phyloP scores from a whole-genome alignment of 73 alveolate genomes.

The Stentor coeruleus region DNA sequence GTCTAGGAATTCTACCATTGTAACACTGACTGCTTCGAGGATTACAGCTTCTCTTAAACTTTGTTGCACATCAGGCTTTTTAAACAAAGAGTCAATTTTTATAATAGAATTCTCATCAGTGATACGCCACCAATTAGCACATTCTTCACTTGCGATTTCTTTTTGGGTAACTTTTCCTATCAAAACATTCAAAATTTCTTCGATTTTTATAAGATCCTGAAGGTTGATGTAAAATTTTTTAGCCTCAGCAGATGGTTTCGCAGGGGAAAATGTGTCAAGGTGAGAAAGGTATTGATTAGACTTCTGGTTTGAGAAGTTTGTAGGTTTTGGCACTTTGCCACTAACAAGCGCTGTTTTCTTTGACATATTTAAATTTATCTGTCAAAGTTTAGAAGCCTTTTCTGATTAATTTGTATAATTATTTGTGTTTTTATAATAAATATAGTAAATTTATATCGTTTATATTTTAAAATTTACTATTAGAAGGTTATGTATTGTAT shows the following conservation, averaged over 20 bases:
- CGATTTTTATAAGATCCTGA: conserved; percentile 9
- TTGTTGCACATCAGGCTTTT: background rate
- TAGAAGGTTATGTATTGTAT: too few species aligned
- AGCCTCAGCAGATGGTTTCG: background rate
- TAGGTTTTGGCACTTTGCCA: conserved; percentile 22
- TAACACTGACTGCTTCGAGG: conserved; percentile 11
- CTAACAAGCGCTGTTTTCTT: conserved; percentile 18
- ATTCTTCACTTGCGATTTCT: background rate
- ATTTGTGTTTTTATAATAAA: too few species aligned
- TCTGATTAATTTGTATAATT: too few species aligned
- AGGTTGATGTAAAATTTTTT: conserved; percentile 19
- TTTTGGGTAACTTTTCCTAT: background rate
- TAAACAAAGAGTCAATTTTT: background rate
- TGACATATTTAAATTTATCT: too few species aligned
- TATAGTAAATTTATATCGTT: too few species aligned
- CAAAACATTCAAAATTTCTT: background rate
- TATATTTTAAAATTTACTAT: too few species aligned
- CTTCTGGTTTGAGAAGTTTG: conserved; percentile 1
- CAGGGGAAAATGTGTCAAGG: background rate
- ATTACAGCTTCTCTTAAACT: conserved; percentile 15
- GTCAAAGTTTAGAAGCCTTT: too few species aligned
- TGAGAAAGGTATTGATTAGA: conserved; percentile 1
- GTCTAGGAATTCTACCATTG: background rate
- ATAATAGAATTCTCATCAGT: conserved; percentile 21
- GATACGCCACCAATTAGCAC: conserved; percentile 20